Percentiles rank a stretch among this genome's conserved stretches.
Evolutionary conservation across 305 asterid species (phyloP).

Genomic region (Solanum hybrid): DNA sequence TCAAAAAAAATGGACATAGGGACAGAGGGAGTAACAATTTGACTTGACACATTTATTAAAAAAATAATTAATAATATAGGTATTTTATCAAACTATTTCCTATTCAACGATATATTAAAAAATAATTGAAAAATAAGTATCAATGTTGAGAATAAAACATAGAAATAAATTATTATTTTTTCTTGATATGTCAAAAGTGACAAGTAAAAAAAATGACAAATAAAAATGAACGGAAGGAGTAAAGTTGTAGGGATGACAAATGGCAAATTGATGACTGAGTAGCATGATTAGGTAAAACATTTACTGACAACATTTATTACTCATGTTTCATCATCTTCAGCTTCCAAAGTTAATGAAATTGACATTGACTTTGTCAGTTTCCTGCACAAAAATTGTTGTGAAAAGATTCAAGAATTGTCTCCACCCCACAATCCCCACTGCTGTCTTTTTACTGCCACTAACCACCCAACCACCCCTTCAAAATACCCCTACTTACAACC

Average conservation of each 20-base stretch:
- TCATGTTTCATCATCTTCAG: neutral
- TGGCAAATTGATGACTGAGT: neutral
- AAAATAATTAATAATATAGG: no score
- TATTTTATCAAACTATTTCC: neutral
- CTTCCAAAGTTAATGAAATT: neutral
- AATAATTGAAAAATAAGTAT: no score
- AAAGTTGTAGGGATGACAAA: neutral
- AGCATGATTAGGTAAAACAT: neutral
- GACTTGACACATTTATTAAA: no score
- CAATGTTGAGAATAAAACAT: no score
- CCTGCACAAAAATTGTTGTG: neutral
- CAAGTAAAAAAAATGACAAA: no score
- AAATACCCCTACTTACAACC: neutral
- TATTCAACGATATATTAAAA: neutral
- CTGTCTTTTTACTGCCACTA: neutral
- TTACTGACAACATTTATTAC: neutral
- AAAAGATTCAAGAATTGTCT: neutral
- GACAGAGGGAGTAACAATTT: no score
- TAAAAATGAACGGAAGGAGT: no score
- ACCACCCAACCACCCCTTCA: neutral
- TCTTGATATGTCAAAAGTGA: accelerated
- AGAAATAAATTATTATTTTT: no score
- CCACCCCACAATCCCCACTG: neutral
- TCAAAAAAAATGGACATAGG: no score
- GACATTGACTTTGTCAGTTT: neutral